Conservation (phyloP, 2,329 filamentous ascomycete genomes). For the Penicillium fuscoglaucum region DNA sequence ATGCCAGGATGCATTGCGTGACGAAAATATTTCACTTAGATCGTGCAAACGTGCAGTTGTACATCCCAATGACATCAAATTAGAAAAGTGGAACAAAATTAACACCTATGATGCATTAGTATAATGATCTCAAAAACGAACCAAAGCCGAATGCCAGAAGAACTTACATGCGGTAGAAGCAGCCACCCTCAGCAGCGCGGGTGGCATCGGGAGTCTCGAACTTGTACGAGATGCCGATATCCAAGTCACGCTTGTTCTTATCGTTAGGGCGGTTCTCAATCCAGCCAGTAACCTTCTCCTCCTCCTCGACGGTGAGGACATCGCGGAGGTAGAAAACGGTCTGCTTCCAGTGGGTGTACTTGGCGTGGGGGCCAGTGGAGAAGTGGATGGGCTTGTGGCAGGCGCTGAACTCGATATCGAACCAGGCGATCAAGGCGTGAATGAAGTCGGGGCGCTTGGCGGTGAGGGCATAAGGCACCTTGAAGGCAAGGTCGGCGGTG, state of each 20-base stretch:
- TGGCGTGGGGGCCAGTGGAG: slow-evolving; percentile 95
- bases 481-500: slow-evolving; percentile 79
- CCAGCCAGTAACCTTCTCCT: slow-evolving; percentile 72
- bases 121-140: background rate
- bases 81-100: slow-evolving; percentile 22
- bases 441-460: slow-evolving; percentile 89
- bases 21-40: slow-evolving; percentile 22
- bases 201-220: slow-evolving; percentile 73
- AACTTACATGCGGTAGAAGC: slow-evolving; percentile 71
- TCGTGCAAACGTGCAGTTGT: slow-evolving; percentile 19
- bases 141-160: background rate
- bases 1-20: slow-evolving; percentile 34
- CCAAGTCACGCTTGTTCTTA: slow-evolving; percentile 91
- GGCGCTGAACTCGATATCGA: slow-evolving; percentile 97
- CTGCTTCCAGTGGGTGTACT: slow-evolving; percentile 99
- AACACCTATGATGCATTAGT: slow-evolving; percentile 22
- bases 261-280: slow-evolving; percentile 84
- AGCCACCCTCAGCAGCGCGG: slow-evolving; percentile 67
- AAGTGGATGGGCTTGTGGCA: slow-evolving; percentile 98
- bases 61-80: slow-evolving; percentile 19
- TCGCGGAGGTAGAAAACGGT: slow-evolving; percentile 97
- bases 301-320: slow-evolving; percentile 85
- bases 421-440: slow-evolving; percentile 96
- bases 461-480: slow-evolving; percentile 70
- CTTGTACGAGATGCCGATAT: slow-evolving; percentile 83